Evolutionary conservation across 805 yeast genomes (phyloP), one percentile per base, ranked within the genome.

Genomic region (Cyberlindnera lachancei): DNA sequence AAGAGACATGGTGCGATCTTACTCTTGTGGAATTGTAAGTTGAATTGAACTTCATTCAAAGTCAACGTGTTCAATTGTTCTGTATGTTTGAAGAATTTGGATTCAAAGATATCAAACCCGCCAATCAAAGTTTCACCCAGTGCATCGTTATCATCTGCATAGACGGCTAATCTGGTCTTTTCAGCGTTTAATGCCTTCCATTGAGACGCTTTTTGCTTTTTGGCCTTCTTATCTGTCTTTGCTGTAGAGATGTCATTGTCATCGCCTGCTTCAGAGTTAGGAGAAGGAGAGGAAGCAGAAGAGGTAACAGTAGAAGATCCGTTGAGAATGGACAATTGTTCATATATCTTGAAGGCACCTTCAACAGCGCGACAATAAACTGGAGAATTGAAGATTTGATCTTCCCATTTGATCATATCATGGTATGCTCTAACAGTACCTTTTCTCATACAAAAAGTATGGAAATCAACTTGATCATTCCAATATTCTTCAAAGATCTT

Each of bases 401-500:
- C 94, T 35, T 78, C 95, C 97, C 97, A 92, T 30, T 64, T 56
- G 31, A 88, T 44, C 72, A 84, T 73, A 14, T 76, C 78, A 18
- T 83, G 45, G 52, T 90, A 92, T 7, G 90, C 79, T 42, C 94
- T 71, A 17, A 90, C 79, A 6, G 96, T 85, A 15, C 96, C 97
- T 46, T 81, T 76, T 58, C 96, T 74, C 68, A 84, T 73, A 53
- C 94, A 82, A 55, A 85, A 92, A 28, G 83, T 79, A 55, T 92
- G 97, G 78, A 90, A 92, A 55, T 92, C 99, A 42, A 81, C 69
- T 61, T 92, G 96, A 52, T 92, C 98, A 40, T 73, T 73, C 50
- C 66, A 72, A 58, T 76, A 87, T 33, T 75, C 81, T 27, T 74
- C 68, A 57, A 76, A 87, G 19, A 82, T 71, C 38, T 75, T 74